These are phyloP conservation scores for Cryphonectria radicalis DNA, from an alignment of 2,329 filamentous ascomycete species.

Conservation along the genomic window DNA sequence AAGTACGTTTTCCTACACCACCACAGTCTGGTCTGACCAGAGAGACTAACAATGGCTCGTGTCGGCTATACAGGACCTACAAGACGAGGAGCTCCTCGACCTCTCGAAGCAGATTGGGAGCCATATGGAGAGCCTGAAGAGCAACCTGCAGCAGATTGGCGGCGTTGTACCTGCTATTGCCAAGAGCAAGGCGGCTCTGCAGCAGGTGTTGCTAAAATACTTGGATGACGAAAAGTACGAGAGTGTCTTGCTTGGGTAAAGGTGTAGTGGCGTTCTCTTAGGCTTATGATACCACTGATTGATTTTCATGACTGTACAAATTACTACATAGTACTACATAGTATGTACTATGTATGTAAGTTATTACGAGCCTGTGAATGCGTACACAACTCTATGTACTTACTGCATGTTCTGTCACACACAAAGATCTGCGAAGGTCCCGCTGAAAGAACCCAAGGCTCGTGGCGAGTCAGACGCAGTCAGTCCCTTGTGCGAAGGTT, in stretches of 20 bases:
- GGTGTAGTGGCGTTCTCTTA: neutral
- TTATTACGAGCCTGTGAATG: too few species aligned
- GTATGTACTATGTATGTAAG: too few species aligned
- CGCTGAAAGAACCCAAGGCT: neutral
- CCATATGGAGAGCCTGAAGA: constrained; percentile 61
- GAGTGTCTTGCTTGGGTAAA: constrained; percentile 49
- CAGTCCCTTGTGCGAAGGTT: neutral
- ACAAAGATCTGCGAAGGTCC: neutral
- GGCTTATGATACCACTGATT: neutral
- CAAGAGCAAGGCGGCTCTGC: constrained; percentile 53
- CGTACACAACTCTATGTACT: neutral
- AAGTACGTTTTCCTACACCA: constrained; percentile 32
- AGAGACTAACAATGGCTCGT: neutral
- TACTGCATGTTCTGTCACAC: neutral
- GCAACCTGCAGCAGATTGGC: constrained; percentile 58
- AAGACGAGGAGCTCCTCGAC: constrained; percentile 49
- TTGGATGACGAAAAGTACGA: constrained; percentile 52
- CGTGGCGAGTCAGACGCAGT: neutral
- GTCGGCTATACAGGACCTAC: constrained; percentile 38
- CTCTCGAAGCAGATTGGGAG: constrained; percentile 54
- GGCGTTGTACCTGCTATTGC: constrained; percentile 54
- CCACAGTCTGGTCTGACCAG: constrained; percentile 25
- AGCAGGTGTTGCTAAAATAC: constrained; percentile 51
- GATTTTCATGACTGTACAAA: constrained; percentile 12
- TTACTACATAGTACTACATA: neutral